Base-by-base conservation (phyloP, 768 basidiomycete genomes). In the Tubosaeta sp. region DNA sequence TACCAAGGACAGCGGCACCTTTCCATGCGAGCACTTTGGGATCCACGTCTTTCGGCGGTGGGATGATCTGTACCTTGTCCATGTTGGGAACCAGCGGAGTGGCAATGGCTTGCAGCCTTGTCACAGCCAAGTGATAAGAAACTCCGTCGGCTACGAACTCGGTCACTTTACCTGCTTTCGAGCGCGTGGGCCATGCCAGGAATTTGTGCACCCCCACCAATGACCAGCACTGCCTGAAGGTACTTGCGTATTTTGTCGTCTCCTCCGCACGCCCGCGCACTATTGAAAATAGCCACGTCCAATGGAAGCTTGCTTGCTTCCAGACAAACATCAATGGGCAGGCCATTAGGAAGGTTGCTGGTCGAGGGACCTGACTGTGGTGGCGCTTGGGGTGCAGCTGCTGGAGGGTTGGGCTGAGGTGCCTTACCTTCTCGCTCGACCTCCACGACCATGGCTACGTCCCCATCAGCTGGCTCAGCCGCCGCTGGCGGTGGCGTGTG, bases 11-110 rank as follows among this genome's bases (percentile, higher is more conserved):
- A 8, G 87, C 82, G 6, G 87, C 92, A 10, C 96, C 96, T 68
- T 97, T 97, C 96, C 96, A 99, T 14, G 84, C 84, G 29, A 98
- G 78, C 32, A 92, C 84, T 22, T 83, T 80, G 6, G 91, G 92
- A 68, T 98, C 94, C 39, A 97, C 81, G 53, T 93, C 91, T 65
- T 94, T 88, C 1, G 94, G 94, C 2, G 93, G 87, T n/a, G 93
- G 90, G 41, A 98, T 88, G 52, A 96, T 90, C 57, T 87, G 83
- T 7, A 95, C 87, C 59, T 87, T 89, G 63, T 89, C 86, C 83
- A 94, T 90, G 62, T 84, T 85, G 14, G 80, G 78, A 14, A 90
- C 85, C 36, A 94, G 69, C 6, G 90, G 87, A 9, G 86, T 89
- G 10, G 88, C 87, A 48, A 92, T 91, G 0, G 87, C 90, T 62